Evolutionary conservation across 345 rosid genomes (phyloP).

Genomic region (Gossypium ekmanianum): DNA sequence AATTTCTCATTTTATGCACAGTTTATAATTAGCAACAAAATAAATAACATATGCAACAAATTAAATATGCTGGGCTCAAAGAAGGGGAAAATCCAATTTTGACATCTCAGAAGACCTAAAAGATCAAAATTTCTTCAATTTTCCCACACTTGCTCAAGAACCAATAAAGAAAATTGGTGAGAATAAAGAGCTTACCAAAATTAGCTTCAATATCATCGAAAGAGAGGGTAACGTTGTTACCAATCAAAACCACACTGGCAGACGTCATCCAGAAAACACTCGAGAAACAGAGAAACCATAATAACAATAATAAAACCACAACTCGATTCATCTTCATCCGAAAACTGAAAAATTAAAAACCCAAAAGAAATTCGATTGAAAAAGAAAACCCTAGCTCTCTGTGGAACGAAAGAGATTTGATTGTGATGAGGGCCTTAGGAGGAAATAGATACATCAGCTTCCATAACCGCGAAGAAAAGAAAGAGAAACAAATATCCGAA

Average conservation of each 20-base stretch:
- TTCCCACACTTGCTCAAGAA: neutral
- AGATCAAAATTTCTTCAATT: neutral
- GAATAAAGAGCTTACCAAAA: constrained; percentile 52
- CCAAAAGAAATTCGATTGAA: constrained; percentile 11
- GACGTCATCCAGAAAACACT: constrained; percentile 37
- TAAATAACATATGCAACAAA: neutral
- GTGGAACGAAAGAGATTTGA: neutral
- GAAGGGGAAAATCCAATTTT: neutral
- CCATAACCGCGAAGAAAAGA: constrained; percentile 46
- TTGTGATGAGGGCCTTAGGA: constrained; percentile 29
- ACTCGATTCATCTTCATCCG: constrained; percentile 29
- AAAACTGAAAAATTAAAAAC: constrained; percentile 3
- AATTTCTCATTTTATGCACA: constrained; percentile 3
- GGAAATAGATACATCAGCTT: constrained; percentile 74
- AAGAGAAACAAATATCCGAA: neutral
- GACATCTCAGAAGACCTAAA: neutral
- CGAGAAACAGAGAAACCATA: constrained; percentile 30
- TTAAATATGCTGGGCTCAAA: neutral
- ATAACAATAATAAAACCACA: constrained; percentile 24
- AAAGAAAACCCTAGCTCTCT: constrained; percentile 10
- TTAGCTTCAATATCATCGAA: constrained; percentile 79
- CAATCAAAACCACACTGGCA: constrained; percentile 58
- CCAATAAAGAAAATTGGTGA: constrained; percentile 3
- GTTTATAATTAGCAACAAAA: neutral
- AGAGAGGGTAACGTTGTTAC: constrained; percentile 58